These are phyloP conservation scores for Scheffersomyces spartinae DNA, from an alignment of 805 yeast species.

Conservation along the genomic window DNA sequence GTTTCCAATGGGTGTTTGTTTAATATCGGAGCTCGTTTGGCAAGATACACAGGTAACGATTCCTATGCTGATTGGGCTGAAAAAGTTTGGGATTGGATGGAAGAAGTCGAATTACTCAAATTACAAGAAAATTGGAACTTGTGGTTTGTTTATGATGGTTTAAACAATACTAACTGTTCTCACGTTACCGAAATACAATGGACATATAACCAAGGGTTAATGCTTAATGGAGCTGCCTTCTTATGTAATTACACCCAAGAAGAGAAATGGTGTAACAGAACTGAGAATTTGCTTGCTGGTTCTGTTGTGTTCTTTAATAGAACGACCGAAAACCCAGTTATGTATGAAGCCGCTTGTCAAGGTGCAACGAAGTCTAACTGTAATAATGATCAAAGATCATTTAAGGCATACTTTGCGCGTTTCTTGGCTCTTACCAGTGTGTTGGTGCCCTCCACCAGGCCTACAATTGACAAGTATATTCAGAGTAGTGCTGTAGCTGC, in stretches of 20 bases:
- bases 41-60: slow-evolving; percentile 67
- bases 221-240: slow-evolving; percentile 73
- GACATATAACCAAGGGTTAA: slow-evolving; percentile 79
- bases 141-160: slow-evolving; percentile 67
- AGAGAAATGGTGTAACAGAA: slow-evolving; percentile 53
- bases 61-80: slow-evolving; percentile 70
- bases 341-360: slow-evolving; percentile 85
- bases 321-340: slow-evolving; percentile 24
- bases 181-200: slow-evolving; percentile 51
- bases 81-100: slow-evolving; percentile 73
- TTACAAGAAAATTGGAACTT: no score
- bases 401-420: slow-evolving; percentile 74
- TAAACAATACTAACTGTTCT: slow-evolving; percentile 50
- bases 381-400: slow-evolving; percentile 83
- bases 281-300: slow-evolving; percentile 44
- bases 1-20: slow-evolving; percentile 86
- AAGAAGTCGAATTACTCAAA: no score
- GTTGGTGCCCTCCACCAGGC: slow-evolving; percentile 50
- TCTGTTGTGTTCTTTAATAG: slow-evolving; percentile 42
- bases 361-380: slow-evolving; percentile 40
- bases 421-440: slow-evolving; percentile 65
- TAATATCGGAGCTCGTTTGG: slow-evolving; percentile 78
- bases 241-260: slow-evolving; percentile 64
- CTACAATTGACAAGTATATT: slow-evolving; percentile 33
- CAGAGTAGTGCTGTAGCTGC: slow-evolving; percentile 45